These are phyloP conservation scores for Trichoderma koningii DNA, from an alignment of 2,329 filamentous ascomycete genomes.

Conservation along the genomic window DNA sequence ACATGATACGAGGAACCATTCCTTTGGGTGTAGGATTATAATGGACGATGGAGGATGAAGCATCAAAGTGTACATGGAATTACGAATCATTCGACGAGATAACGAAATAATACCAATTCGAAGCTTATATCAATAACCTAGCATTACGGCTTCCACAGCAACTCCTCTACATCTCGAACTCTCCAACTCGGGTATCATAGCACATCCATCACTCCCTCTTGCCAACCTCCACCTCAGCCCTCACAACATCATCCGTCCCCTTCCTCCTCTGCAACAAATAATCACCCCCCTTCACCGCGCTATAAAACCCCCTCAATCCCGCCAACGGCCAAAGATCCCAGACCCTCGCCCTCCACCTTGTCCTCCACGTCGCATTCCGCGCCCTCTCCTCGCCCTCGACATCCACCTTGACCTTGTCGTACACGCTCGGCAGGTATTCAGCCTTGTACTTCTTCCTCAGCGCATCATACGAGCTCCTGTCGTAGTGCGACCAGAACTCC, in stretches of 20 bases:
- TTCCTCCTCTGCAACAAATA: slow-evolving; percentile 47
- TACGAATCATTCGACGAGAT: neutral
- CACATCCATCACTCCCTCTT: slow-evolving; percentile 8
- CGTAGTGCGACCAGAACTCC: slow-evolving; percentile 69
- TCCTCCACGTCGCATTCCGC: slow-evolving; percentile 40
- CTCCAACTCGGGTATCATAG: slow-evolving; percentile 13
- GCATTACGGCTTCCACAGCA: no score
- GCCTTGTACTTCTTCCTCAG: slow-evolving; percentile 62
- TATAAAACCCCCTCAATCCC: slow-evolving; percentile 51
- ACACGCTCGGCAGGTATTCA: slow-evolving; percentile 61
- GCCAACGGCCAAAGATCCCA: slow-evolving; percentile 45
- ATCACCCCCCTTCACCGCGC: slow-evolving; percentile 48
- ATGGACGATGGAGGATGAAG: neutral
- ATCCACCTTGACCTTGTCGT: slow-evolving; percentile 65
- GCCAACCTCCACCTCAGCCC: neutral
- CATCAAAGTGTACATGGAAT: slow-evolving; percentile 7
- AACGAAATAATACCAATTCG: neutral
- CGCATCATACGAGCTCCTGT: slow-evolving; percentile 59
- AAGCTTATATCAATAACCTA: no score
- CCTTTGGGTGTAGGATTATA: neutral
- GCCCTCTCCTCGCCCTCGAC: slow-evolving; percentile 40
- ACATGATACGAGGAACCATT: no score
- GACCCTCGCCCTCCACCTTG: slow-evolving; percentile 35
- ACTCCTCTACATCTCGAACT: no score
- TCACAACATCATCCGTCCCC: slow-evolving; percentile 18